Conservation (phyloP, 208 protist species). For the Leishmania lainsoni region DNA sequence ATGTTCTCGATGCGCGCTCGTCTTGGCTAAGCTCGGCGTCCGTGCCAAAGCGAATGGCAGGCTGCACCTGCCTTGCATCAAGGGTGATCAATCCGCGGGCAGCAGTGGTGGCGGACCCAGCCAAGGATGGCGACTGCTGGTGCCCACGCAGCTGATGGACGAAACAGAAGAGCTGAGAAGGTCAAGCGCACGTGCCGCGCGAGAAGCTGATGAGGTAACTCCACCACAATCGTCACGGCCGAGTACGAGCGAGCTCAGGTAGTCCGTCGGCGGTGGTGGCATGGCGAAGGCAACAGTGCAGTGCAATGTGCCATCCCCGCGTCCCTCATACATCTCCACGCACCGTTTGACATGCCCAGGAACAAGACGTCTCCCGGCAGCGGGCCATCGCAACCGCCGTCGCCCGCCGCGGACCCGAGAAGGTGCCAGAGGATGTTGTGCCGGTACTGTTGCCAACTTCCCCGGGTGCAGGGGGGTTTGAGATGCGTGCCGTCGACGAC, state of each 20-base stretch:
- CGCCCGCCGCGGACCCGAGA: slow-evolving; percentile 17
- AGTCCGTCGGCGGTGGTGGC: slow-evolving; percentile 44
- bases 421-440: slow-evolving; percentile 2
- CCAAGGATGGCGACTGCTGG: slow-evolving; percentile 56
- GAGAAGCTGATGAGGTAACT: background rate
- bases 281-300: slow-evolving; percentile 46
- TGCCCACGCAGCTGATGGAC: slow-evolving; percentile 58
- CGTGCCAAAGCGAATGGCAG: slow-evolving; percentile 33
- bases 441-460: background rate
- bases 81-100: slow-evolving; percentile 60
- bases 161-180: slow-evolving; percentile 40
- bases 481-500: slow-evolving; percentile 33
- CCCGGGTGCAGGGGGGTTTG: slow-evolving; percentile 1
- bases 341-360: slow-evolving; percentile 58
- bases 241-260: slow-evolving; percentile 25
- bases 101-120: slow-evolving; percentile 53
- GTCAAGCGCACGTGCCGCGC: slow-evolving; percentile 22
- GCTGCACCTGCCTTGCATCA: slow-evolving; percentile 46
- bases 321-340: slow-evolving; percentile 48
- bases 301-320: slow-evolving; percentile 48
- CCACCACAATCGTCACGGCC: slow-evolving; percentile 10
- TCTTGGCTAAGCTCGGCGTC: slow-evolving; percentile 8
- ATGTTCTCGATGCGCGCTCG: slow-evolving; percentile 1
- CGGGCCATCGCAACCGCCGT: slow-evolving; percentile 62
- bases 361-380: slow-evolving; percentile 56